phyloP scores from a whole-genome alignment of 75 land plant species.

The Cunninghamia lanceolata region DNA sequence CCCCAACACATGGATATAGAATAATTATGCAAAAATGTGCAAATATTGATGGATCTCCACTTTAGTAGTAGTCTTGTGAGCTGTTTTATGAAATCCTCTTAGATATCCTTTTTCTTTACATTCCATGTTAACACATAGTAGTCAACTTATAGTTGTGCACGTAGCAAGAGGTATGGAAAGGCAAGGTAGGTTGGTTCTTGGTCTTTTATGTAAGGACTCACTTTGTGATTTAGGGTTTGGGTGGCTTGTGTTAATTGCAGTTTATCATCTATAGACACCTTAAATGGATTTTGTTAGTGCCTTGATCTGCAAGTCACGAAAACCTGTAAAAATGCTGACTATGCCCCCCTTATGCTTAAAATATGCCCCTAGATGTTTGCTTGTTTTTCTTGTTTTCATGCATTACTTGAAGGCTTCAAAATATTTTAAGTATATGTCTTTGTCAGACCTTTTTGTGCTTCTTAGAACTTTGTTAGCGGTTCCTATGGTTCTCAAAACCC shows the following conservation, averaged over 20 bases:
- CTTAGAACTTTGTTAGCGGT: no score
- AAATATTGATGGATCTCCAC: not conserved
- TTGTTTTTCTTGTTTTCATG: no score
- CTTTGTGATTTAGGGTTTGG: not conserved
- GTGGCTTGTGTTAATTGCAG: not conserved
- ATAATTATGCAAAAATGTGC: not conserved
- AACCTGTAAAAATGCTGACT: no score
- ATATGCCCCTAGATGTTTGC: no score
- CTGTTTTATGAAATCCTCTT: not conserved
- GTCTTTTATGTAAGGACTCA: no score
- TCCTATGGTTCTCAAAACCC: no score
- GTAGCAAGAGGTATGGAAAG: not conserved
- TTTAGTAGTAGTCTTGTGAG: not conserved
- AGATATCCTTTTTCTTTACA: not conserved
- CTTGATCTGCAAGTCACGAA: no score
- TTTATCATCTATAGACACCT: not conserved
- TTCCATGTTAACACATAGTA: not conserved
- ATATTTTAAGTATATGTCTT: no score
- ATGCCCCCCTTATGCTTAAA: no score
- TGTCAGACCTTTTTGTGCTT: no score
- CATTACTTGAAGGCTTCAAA: no score
- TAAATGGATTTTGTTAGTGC: no score
- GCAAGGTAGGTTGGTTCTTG: not conserved
- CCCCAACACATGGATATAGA: not conserved
- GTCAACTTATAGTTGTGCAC: not conserved